Base-by-base conservation (phyloP, 257 asterid genomes). In the Sherardia arvensis region DNA sequence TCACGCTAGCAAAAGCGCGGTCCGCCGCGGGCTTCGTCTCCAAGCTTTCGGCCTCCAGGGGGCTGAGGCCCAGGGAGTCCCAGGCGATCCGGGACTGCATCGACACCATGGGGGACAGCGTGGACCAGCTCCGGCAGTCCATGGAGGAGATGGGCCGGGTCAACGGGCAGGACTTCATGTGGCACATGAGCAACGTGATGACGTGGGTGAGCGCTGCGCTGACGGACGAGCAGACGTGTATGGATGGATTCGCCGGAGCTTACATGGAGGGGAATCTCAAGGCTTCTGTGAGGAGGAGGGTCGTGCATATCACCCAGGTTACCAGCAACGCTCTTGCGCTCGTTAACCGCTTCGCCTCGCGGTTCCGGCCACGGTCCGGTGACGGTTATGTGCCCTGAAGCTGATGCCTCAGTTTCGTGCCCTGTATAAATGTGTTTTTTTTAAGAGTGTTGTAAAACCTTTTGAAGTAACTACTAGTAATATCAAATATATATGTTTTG, bases 161-260 rank as follows among this genome's bases (percentile, higher is more conserved):
- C 68, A 74, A 69, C n/a, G 45, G 70, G 0, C 67, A 66, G 66
- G 79, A 80, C 26, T 86, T 84, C 53, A 53, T 47, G 65, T 80
- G 91, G 91, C 96, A 74, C 64, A 77, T 86, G 57, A 74, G 90
- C 66, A 89, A 86, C 64, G 90, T 86, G 12, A 81, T 78, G 59
- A 87, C 97, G 0, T 87, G 97, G 97, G 82, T 85, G 79, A 90
- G 96, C 71, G 77, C 93, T 7, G 97, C 96, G 43, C 61, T 87
- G 43, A 85, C 93, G 4, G 91, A 84, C 45, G 83, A 84, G 1
- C 78, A 61, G 33, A 76, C 70, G 76, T 90, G 97, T 57, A 64
- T 85, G 7, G 86, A 90, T 18, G 90, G 94, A 59, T 69, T 90
- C 18, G 76, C 83, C 27, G 84, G 84, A 29, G 74, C 76, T 74